Conservation (phyloP, 163 green algal genomes). For the Coccomyxa subellipsoidea region DNA sequence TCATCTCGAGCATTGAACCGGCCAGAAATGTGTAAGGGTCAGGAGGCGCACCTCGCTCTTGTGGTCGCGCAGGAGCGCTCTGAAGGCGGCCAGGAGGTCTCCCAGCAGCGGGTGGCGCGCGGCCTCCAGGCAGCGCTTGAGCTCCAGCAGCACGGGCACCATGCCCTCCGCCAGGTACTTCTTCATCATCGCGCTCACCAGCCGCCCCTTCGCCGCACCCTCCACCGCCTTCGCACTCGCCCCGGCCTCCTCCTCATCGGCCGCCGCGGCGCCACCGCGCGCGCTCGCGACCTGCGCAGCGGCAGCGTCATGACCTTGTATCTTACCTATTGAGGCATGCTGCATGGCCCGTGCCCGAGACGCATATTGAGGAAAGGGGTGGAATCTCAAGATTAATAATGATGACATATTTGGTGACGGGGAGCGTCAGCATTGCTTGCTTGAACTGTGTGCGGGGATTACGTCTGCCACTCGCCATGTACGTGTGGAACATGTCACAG, state of each 20-base stretch:
- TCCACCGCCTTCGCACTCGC: conserved; percentile 16
- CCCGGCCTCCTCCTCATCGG: conserved; percentile 36
- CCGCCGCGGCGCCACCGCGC: conserved; percentile 17
- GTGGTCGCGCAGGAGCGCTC: conserved; percentile 74
- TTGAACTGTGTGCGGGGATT: no score
- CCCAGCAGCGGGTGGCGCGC: conserved; percentile 60
- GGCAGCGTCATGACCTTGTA: no score
- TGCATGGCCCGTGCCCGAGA: no score
- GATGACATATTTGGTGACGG: no score
- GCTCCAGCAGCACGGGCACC: conserved; percentile 77
- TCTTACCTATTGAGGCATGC: no score
- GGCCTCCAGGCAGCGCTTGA: conserved; percentile 64
- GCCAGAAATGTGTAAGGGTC: not conserved
- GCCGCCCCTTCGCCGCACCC: conserved; percentile 43
- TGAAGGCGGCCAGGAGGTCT: conserved; percentile 60
- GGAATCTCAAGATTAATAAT: no score
- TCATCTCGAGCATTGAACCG: no score
- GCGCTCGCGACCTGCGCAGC: not conserved
- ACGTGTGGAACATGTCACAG: no score
- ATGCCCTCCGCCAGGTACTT: conserved; percentile 74
- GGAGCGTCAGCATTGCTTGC: no score
- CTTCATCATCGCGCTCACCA: conserved; percentile 81
- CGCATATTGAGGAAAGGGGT: no score
- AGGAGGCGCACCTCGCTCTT: conserved; percentile 57
- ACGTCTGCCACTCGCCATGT: no score